Conservation (phyloP, 2,329 filamentous ascomycete genomes). For the Fusarium sp. region DNA sequence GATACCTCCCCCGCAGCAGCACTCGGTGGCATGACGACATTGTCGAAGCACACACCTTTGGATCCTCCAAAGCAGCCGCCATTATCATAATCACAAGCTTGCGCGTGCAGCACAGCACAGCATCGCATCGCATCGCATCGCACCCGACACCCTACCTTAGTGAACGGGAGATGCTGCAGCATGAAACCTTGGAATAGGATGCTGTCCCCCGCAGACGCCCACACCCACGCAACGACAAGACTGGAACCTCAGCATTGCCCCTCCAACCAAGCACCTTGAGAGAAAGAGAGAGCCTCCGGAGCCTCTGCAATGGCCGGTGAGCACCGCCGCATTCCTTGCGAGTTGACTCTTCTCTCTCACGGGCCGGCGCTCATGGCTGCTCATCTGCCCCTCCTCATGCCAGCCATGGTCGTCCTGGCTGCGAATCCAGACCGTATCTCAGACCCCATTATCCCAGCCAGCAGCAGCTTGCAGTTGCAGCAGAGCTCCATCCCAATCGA, state of each 20-base stretch:
- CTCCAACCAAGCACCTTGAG: conserved; percentile 9
- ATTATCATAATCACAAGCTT: conserved; percentile 5
- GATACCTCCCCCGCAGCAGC: conserved; percentile 34
- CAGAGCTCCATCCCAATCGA: neutral
- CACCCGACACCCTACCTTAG: neutral
- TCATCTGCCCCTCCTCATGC: conserved; percentile 5
- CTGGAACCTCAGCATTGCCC: conserved; percentile 10
- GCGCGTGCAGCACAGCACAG: neutral
- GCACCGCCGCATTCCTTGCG: conserved; percentile 19
- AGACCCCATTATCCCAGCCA: conserved; percentile 23
- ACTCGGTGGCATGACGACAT: conserved; percentile 43
- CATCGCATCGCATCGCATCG: neutral
- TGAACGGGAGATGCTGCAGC: neutral
- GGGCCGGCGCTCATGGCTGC: neutral
- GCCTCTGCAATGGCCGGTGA: conserved; percentile 4
- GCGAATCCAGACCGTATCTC: conserved; percentile 23
- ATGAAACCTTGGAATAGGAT: conserved; percentile 9
- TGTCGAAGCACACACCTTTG: conserved; percentile 29
- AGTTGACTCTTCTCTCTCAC: neutral
- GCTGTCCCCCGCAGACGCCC: neutral
- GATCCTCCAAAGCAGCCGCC: neutral
- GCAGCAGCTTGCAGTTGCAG: conserved; percentile 18
- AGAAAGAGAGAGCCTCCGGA: neutral
- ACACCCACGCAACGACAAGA: neutral
- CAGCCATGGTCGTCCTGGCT: neutral